Percentiles rank a stretch among this genome's conserved stretches.
These are phyloP conservation scores for Kalanchoe fedtschenkoi DNA, from an alignment of 164 flowering plant species.

Conservation along the genomic window DNA sequence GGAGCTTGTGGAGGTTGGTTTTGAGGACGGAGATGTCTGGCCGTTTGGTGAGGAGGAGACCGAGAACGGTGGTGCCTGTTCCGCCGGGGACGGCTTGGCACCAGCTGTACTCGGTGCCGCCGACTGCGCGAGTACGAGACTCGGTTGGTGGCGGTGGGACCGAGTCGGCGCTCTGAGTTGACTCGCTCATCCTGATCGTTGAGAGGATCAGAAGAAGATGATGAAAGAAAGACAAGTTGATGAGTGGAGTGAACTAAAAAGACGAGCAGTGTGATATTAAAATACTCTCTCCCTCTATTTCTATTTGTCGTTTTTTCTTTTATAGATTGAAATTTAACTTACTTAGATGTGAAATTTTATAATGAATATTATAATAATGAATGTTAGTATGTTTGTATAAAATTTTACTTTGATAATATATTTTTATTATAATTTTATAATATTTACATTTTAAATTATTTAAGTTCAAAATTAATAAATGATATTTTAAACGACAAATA, in stretches of 20 bases:
- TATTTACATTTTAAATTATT: too few species aligned
- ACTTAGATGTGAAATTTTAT: too few species aligned
- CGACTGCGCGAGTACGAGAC: conserved; percentile 20
- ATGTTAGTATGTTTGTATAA: too few species aligned
- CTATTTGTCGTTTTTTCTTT: too few species aligned
- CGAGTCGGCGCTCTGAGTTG: not conserved
- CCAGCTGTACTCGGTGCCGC: conserved; percentile 60
- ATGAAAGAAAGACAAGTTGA: not conserved
- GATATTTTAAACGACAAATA: too few species aligned
- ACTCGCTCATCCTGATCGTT: not conserved
- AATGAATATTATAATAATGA: too few species aligned
- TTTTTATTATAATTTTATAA: too few species aligned
- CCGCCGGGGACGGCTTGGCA: conserved; percentile 51
- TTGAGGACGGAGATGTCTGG: conserved; percentile 24
- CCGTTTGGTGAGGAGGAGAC: conserved; percentile 30
- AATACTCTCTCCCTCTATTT: too few species aligned
- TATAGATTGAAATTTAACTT: too few species aligned
- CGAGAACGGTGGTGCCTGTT: conserved; percentile 53
- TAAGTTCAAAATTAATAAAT: too few species aligned
- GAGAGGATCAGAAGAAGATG: not conserved
- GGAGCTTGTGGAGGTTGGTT: conserved; percentile 37
- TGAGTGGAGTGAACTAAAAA: not conserved
- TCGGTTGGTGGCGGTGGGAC: not conserved
- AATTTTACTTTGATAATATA: too few species aligned
- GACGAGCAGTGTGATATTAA: too few species aligned